phyloP scores from a whole-genome alignment of 2,329 filamentous ascomycete species.

The Chaetothyriales sp. region DNA sequence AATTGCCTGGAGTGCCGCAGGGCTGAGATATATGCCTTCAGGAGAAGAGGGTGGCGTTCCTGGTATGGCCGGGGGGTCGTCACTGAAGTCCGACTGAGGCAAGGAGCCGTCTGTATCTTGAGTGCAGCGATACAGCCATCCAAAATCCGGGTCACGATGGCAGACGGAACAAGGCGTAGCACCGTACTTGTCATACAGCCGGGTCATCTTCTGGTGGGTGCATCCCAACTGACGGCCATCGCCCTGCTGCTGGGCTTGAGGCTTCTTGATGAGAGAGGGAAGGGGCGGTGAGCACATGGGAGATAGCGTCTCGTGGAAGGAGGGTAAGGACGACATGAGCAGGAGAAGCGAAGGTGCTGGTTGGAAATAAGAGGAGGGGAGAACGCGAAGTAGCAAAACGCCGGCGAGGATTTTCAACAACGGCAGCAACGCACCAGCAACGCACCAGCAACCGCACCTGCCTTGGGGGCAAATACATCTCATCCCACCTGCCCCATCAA shows the following conservation, averaged over 20 bases:
- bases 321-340: not conserved
- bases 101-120: conserved; percentile 43
- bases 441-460: not conserved
- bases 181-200: conserved; percentile 38
- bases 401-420: not conserved
- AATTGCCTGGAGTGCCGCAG: conserved; percentile 29
- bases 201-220: conserved; percentile 54
- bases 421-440: not conserved
- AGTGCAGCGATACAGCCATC: conserved; percentile 60
- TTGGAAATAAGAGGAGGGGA: not conserved
- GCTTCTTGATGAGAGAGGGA: not conserved
- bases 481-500: not conserved
- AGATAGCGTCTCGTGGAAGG: not conserved
- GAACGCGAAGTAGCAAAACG: not conserved
- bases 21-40: conserved; percentile 18
- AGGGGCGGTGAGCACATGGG: not conserved
- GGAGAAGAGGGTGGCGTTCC: not conserved
- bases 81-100: conserved; percentile 19
- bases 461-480: not conserved
- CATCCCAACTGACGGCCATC: conserved; percentile 28
- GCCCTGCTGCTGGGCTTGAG: not conserved
- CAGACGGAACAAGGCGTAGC: conserved; percentile 44
- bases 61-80: not conserved
- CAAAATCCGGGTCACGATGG: conserved; percentile 38
- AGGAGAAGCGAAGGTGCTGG: not conserved